These are phyloP conservation scores for Austroboletus novae-zelandiae DNA, from an alignment of 1,284 basidiomycete species.

Conservation along the genomic window DNA sequence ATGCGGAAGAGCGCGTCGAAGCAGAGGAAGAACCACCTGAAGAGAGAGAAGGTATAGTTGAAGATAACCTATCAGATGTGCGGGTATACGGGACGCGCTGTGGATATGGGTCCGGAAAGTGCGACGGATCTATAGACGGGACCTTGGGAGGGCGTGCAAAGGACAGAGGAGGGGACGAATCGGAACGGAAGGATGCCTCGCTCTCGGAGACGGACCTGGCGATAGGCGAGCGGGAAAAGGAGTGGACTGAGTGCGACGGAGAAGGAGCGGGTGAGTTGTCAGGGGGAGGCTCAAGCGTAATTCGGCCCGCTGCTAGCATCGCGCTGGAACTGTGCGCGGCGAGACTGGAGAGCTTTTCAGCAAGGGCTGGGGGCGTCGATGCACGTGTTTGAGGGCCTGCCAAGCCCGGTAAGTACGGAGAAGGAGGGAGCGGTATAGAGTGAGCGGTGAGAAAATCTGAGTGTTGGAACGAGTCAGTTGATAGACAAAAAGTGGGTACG, in stretches of 20 bases:
- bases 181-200: constrained; percentile 39
- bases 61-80: constrained; percentile 38
- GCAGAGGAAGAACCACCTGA: constrained; percentile 64
- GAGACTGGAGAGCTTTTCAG: constrained; percentile 18
- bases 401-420: constrained; percentile 31
- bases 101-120: constrained; percentile 53
- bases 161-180: constrained; percentile 36
- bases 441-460: constrained; percentile 31
- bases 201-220: constrained; percentile 37
- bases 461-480: constrained; percentile 20
- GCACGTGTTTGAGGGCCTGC: constrained; percentile 32
- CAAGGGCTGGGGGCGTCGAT: constrained; percentile 26
- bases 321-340: constrained; percentile 6
- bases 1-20: constrained; percentile 74
- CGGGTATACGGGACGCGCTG: constrained; percentile 31
- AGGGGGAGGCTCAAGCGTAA: constrained; percentile 6
- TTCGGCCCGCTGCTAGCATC: constrained; percentile 23
- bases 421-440: constrained; percentile 32
- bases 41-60: constrained; percentile 55
- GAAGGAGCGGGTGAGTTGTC: constrained; percentile 9
- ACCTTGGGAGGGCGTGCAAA: constrained; percentile 48
- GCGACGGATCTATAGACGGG: constrained; percentile 55
- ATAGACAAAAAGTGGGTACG: constrained; percentile 3
- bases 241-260: constrained; percentile 16
- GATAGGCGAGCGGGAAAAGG: constrained; percentile 29